Conservation (phyloP, 176 grass and related monocot genomes). For the Poa annua region DNA sequence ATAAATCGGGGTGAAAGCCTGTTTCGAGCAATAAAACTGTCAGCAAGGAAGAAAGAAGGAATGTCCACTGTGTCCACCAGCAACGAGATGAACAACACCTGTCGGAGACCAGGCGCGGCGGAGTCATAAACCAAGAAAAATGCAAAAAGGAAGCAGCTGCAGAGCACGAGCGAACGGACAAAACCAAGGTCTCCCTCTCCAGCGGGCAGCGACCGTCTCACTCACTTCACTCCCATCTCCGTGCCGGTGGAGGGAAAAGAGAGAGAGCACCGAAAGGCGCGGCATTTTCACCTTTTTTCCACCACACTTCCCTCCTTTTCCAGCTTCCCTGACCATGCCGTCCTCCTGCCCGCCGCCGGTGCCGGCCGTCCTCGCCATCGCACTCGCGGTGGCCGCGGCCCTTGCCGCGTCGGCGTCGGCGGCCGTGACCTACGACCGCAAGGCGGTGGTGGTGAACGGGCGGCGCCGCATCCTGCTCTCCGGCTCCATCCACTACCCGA, state of each 20-base stretch:
- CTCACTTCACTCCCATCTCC: slow-evolving; percentile 19
- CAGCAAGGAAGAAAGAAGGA: neutral
- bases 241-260: slow-evolving; percentile 48
- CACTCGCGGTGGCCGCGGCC: slow-evolving; percentile 16
- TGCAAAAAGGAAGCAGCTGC: neutral
- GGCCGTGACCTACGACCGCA: slow-evolving; percentile 79
- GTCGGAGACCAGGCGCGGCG: neutral
- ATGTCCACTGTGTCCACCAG: neutral
- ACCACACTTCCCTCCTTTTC: slow-evolving; percentile 37
- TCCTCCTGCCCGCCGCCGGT: slow-evolving; percentile 35
- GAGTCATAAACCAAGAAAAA: no score
- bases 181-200: neutral
- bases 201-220: neutral
- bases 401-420: slow-evolving; percentile 47
- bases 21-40: no score
- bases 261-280: slow-evolving; percentile 46
- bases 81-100: neutral
- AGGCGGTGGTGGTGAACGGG: slow-evolving; percentile 84
- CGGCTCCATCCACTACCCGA: slow-evolving; percentile 98
- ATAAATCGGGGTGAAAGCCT: no score
- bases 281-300: slow-evolving; percentile 41
- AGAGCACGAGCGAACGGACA: neutral
- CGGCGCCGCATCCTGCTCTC: slow-evolving; percentile 94
- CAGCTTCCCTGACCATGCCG: neutral
- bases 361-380: slow-evolving; percentile 4